Conservation (phyloP, 768 basidiomycete species). For the Rhodotorula kratochvilovae region DNA sequence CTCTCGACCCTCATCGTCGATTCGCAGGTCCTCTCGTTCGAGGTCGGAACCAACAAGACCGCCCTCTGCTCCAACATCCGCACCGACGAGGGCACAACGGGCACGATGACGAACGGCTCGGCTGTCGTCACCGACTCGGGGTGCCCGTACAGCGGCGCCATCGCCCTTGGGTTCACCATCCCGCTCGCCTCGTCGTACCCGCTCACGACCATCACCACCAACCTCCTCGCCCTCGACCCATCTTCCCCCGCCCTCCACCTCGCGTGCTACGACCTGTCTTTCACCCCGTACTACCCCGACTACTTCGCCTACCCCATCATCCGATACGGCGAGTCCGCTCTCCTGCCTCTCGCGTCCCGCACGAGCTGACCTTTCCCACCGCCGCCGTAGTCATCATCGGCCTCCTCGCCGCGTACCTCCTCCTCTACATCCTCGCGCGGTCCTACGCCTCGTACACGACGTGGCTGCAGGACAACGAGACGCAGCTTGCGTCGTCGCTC, state of each 20-base stretch:
- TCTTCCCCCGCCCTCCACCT: conserved; percentile 63
- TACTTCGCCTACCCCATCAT: conserved; percentile 52
- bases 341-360: too few species aligned
- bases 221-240: conserved; percentile 82
- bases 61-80: conserved; percentile 74
- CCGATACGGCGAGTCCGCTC: conserved; percentile 41
- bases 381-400: conserved; percentile 67
- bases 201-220: conserved; percentile 77
- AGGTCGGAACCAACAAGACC: conserved; percentile 63
- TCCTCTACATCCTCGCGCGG: conserved; percentile 72
- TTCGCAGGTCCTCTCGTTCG: conserved; percentile 72
- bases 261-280: conserved; percentile 70
- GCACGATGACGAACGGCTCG: conserved; percentile 47
- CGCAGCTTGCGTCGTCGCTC: conserved; percentile 56
- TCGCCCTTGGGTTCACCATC: conserved; percentile 68
- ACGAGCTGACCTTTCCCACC: conserved; percentile 50
- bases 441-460: conserved; percentile 79
- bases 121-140: conserved; percentile 50
- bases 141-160: conserved; percentile 77
- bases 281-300: conserved; percentile 59
- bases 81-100: conserved; percentile 45
- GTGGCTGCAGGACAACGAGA: conserved; percentile 57
- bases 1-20: conserved; percentile 32
- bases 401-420: conserved; percentile 63
- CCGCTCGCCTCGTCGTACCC: conserved; percentile 63